Evolutionary conservation across 75 land plant species (phyloP).

Genomic region (Adiantum capillusveneris): DNA sequence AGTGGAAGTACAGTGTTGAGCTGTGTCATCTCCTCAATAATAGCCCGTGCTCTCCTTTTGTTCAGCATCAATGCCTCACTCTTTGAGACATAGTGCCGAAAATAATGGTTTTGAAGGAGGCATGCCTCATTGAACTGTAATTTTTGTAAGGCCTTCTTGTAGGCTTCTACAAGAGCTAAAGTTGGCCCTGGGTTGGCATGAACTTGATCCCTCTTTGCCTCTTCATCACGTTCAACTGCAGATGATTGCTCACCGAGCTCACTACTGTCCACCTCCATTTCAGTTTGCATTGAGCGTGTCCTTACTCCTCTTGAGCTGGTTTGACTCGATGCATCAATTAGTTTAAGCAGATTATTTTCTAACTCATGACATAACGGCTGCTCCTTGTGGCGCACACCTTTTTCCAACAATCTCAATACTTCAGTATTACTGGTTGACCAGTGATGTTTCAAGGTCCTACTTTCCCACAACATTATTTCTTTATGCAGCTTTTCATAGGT

Average conservation of each 20-base stretch:
- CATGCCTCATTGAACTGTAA: neutral
- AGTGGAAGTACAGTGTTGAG: conserved; percentile 25
- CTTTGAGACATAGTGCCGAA: neutral
- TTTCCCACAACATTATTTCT: neutral
- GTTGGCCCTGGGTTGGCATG: neutral
- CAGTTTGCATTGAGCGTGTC: too few relatives aligned
- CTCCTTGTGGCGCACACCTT: neutral
- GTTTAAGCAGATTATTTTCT: neutral
- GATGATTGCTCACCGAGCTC: neutral
- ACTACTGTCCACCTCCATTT: too few relatives aligned
- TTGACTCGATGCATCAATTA: neutral
- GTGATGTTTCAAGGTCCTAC: neutral
- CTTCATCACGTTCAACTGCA: neutral
- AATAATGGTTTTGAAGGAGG: neutral
- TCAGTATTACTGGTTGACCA: neutral
- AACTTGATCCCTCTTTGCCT: neutral
- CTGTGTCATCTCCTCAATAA: conserved; percentile 25
- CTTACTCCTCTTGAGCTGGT: too few relatives aligned
- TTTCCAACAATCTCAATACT: neutral
- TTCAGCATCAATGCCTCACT: conserved; percentile 19
- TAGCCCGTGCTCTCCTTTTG: conserved; percentile 23
- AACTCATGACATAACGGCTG: neutral
- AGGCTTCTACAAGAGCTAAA: neutral
- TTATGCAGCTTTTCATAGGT: neutral
- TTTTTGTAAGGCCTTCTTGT: neutral